Evolutionary conservation across 2,329 filamentous ascomycete genomes (phyloP), one percentile per base, ranked within the genome.

Genomic region (Verticillium tricorpus): DNA sequence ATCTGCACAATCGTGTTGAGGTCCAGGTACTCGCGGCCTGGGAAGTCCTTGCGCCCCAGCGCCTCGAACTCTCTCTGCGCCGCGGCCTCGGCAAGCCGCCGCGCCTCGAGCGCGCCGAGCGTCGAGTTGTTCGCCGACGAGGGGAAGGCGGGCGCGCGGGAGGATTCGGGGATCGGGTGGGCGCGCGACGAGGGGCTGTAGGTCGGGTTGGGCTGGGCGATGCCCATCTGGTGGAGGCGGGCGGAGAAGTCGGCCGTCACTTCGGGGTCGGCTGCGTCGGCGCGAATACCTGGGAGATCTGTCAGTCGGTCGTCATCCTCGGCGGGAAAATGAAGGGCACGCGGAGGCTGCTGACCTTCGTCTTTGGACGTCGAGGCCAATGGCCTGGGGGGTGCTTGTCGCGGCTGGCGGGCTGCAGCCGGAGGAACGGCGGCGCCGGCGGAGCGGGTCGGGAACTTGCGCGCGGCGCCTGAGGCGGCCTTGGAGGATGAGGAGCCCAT

Each of bases 221-320:
- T 74, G 68, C 83, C 84, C 78, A 86, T 84, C 64, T 82, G 73
- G 31, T 77, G 77, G 5, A 86, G 77, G 17, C 84, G 82, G 57
- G 73, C 73, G 9, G 82, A 79, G 70, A 84, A 85, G 64, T 73
- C 78, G n/a, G 74, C 69, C 55, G 76, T 72, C 19, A 73, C 64
- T 39, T 82, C 76, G n/a, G 80, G 76, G 62, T 80, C 76, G 63
- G 68, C 66, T 39, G 72, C 72, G 62, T 82, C 77, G 45, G 74
- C 69, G 60, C 69, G 73, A 63, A 79, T 75, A 11, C 75, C 78
- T 82, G 59, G 35, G 35, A 62, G 63, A 19, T 17, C 61, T 35
- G 64, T 57, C 59, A 65, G n/a, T 62, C 40, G 8, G 62, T 28
- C 28, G 28, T 28, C 28, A 5, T 28, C 28, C 3, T 28, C 6